phyloP scores from a whole-genome alignment of 2,329 filamentous ascomycete species.

The Bertia moriformis region DNA sequence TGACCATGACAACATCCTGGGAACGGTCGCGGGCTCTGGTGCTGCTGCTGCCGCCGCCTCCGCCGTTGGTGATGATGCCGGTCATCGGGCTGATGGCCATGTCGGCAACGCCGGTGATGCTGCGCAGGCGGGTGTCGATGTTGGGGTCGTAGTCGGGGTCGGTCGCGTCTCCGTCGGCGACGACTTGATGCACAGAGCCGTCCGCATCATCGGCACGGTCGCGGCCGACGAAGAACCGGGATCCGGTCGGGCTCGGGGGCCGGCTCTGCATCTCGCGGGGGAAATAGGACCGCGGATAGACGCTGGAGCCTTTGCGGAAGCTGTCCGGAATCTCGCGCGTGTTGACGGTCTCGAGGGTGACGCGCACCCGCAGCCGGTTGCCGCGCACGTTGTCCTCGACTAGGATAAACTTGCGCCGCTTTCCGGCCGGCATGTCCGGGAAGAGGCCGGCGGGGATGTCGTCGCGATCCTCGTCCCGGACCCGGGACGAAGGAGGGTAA shows the following conservation, averaged over 20 bases:
- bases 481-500: too few species aligned
- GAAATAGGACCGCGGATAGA: conserved; percentile 84
- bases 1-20: conserved; percentile 28
- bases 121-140: not conserved
- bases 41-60: conserved; percentile 17
- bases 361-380: conserved; percentile 71
- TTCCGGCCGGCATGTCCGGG: conserved; percentile 74
- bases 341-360: conserved; percentile 83
- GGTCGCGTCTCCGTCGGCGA: conserved; percentile 44
- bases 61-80: conserved; percentile 11
- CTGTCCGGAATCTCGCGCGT: conserved; percentile 93
- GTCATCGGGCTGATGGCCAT: not conserved
- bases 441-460: conserved; percentile 61
- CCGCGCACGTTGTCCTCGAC: conserved; percentile 79
- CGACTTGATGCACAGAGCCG: too few species aligned
- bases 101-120: too few species aligned
- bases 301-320: conserved; percentile 77
- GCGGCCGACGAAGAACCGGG: conserved; percentile 49
- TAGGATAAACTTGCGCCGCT: conserved; percentile 90
- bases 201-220: conserved; percentile 34
- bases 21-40: conserved; percentile 12
- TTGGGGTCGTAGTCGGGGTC: conserved; percentile 18
- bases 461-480: too few species aligned
- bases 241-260: conserved; percentile 60
- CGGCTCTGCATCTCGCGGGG: conserved; percentile 84